A percentile compares a stretch with the other conserved stretches of the same genome.
phyloP scores from a whole-genome alignment of 495 filamentous ascomycete genomes.

The Aspergillus coremiiformis region DNA sequence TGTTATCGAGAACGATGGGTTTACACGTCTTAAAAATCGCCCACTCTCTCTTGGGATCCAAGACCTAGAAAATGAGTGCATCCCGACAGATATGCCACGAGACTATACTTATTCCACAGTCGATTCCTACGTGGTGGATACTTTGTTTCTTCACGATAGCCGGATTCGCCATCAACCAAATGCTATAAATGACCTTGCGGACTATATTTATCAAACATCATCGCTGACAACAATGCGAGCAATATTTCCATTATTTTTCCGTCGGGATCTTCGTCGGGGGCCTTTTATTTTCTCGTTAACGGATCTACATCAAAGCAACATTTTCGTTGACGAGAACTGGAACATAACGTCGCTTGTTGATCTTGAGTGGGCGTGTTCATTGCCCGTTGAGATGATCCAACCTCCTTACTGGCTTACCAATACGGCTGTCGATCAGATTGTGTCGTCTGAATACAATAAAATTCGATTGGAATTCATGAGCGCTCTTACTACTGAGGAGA shows the following conservation, averaged over 20 bases:
- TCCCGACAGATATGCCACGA: constrained; percentile 18
- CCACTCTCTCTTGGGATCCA: constrained; percentile 21
- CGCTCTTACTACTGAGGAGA: not conserved
- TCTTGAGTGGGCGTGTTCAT: constrained; percentile 29
- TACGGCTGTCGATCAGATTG: constrained; percentile 18
- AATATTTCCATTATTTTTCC: constrained; percentile 17
- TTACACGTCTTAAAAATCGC: constrained; percentile 19
- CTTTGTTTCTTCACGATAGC: constrained; percentile 21
- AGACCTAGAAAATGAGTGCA: constrained; percentile 23
- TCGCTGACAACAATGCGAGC: constrained; percentile 17
- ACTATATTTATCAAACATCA: constrained; percentile 19
- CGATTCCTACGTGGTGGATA: constrained; percentile 24
- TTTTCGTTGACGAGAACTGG: constrained; percentile 27
- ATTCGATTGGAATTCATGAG: not conserved
- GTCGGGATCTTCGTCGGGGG: constrained; percentile 19
- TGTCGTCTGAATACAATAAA: not conserved
- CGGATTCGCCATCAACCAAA: constrained; percentile 24
- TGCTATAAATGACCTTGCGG: constrained; percentile 14
- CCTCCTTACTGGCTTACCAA: constrained; percentile 23
- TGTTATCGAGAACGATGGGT: constrained; percentile 14
- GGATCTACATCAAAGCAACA: constrained; percentile 26
- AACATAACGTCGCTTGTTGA: constrained; percentile 27
- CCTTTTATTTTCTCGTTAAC: constrained; percentile 21
- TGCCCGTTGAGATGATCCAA: constrained; percentile 20
- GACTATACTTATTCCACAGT: constrained; percentile 20